Conservation (phyloP, 495 filamentous ascomycete species). For the Podospora didyma region DNA sequence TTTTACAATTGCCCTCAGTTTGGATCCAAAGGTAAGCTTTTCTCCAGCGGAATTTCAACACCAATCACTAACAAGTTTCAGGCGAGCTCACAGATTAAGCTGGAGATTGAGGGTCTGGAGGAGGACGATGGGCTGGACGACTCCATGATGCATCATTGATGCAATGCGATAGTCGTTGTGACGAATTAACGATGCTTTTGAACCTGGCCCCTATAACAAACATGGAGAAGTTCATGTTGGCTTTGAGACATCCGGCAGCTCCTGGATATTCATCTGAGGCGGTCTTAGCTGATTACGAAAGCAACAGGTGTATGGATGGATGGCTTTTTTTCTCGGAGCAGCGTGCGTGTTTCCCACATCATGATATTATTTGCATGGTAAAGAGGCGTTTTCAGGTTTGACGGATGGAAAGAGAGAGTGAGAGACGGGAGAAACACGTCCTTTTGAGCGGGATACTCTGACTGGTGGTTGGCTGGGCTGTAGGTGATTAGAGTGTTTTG, state of each 20-base stretch:
- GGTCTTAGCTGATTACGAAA: background rate
- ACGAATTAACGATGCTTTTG: too few species aligned
- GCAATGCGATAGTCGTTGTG: conserved; percentile 2
- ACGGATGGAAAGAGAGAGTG: background rate
- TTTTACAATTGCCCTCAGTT: conserved; percentile 88
- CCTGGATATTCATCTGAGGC: too few species aligned
- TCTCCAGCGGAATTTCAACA: background rate
- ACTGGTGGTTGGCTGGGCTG: too few species aligned
- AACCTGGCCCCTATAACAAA: too few species aligned
- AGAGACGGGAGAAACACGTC: too few species aligned
- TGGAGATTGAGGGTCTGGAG: conserved; percentile 83
- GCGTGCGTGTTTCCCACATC: background rate
- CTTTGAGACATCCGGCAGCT: too few species aligned
- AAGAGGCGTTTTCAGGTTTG: background rate
- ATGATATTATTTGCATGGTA: background rate
- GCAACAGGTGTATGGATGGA: background rate
- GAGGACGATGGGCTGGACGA: conserved; percentile 80
- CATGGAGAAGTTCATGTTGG: too few species aligned
- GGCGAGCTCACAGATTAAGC: conserved; percentile 89
- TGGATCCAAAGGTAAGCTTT: conserved; percentile 81
- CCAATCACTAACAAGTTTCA: conserved; percentile 37
- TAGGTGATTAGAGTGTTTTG: background rate
- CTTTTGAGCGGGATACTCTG: too few species aligned
- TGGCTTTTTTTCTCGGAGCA: too few species aligned
- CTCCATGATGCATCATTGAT: conserved; percentile 43